Evolutionary conservation across 805 yeast species (phyloP).

Genomic region (Monosporozyma unispora): DNA sequence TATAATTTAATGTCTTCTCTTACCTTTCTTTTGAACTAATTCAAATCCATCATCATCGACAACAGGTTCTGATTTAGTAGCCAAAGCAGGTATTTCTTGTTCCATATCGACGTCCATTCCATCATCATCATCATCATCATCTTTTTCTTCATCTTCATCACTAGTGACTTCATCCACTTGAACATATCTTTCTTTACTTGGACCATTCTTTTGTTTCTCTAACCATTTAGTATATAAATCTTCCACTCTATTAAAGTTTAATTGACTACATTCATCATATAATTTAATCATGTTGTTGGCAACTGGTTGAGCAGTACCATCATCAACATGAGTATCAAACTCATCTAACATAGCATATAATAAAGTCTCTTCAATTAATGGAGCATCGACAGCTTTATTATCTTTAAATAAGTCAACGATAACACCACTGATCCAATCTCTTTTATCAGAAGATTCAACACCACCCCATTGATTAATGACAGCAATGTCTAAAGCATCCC

Average conservation of each 20-base stretch:
- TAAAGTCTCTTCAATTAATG: conserved; percentile 74
- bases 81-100: conserved; percentile 9
- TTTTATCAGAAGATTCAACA: conserved; percentile 74
- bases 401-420: conserved; percentile 67
- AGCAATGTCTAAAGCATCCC: conserved; percentile 85
- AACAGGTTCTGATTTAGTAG: conserved; percentile 38
- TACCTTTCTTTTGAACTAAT: conserved; percentile 68
- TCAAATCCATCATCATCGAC: conserved; percentile 95
- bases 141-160: conserved; percentile 38
- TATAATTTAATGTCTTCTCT: conserved; percentile 32
- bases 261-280: conserved; percentile 53
- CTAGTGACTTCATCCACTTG: conserved; percentile 49
- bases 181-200: conserved; percentile 33
- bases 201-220: conserved; percentile 38
- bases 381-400: conserved; percentile 60
- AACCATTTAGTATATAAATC: conserved; percentile 50
- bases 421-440: conserved; percentile 89
- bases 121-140: conserved; percentile 31
- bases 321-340: conserved; percentile 81
- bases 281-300: conserved; percentile 57
- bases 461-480: conserved; percentile 97
- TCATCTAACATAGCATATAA: conserved; percentile 91
- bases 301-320: conserved; percentile 71
- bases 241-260: conserved; percentile 49
- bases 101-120: conserved; percentile 35